A percentile compares a stretch with the other conserved stretches of the same genome.
Evolutionary conservation across 2,329 filamentous ascomycete species (phyloP).

Genomic region (Fusarium pseudoanthophilum): DNA sequence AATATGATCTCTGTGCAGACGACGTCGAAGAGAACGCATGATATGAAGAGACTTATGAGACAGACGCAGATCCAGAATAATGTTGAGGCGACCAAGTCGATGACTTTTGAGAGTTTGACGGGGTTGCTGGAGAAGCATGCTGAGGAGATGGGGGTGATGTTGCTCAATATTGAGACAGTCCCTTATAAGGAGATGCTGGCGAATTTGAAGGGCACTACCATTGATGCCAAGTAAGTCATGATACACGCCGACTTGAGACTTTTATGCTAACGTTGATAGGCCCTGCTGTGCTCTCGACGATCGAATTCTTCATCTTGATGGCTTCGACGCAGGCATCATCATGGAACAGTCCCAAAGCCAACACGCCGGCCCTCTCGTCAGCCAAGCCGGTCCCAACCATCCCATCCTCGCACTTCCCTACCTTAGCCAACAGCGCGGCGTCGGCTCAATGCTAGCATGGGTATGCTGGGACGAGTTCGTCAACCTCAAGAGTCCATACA

Average conservation of each 20-base stretch:
- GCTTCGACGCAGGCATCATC: constrained; percentile 19
- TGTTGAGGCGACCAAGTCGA: constrained; percentile 11
- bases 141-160: constrained; percentile 15
- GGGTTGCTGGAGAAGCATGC: constrained; percentile 3
- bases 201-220: not conserved
- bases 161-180: constrained; percentile 10
- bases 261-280: not conserved
- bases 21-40: constrained; percentile 17
- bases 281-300: constrained; percentile 1
- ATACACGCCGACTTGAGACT: fast-evolving
- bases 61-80: constrained; percentile 18
- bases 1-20: constrained; percentile 28
- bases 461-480: constrained; percentile 26
- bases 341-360: constrained; percentile 19
- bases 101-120: constrained; percentile 12
- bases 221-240: constrained; percentile 1
- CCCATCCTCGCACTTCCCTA: constrained; percentile 9
- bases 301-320: constrained; percentile 9
- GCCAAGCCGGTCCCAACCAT: not conserved
- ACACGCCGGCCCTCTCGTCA: not conserved
- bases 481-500: constrained; percentile 14
- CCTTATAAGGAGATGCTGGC: constrained; percentile 12
- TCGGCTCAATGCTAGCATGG: constrained; percentile 16
- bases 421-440: constrained; percentile 5
- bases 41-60: constrained; percentile 16